Base-by-base conservation (phyloP, 768 basidiomycete genomes). In the Ramaria rubella region DNA sequence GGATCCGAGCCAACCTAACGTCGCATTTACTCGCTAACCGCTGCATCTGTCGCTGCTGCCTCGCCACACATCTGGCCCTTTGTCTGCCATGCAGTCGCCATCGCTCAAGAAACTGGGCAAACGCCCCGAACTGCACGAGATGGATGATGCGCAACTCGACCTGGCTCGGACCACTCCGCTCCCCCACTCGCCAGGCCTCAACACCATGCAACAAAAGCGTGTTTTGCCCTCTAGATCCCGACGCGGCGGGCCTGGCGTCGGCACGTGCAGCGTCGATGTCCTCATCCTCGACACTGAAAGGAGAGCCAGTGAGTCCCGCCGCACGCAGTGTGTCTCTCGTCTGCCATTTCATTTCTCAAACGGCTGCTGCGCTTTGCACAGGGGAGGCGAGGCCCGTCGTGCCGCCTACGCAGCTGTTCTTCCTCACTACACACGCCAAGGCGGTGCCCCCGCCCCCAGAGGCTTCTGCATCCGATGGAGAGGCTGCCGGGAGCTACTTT, bases 201-300 rank as follows among this genome's bases (percentile, higher is more conserved):
- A n/a, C 31, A 31, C 27, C 9, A 29, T 29, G 8, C 31, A 31
- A 12, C 84, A 83, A 70, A 87, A 86, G 72, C 85, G 91, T 68
- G 84, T 91, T 43, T 73, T 91, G 56, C 92, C 92, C 42, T 81
- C 88, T 69, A 81, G 92, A 63, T 80, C 86, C 55, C 78, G 89
- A 63, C 81, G 91, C 55, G 86, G 88, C 6, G 89, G 88, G 15
- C 85, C 87, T 27, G 89, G 88, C 33, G 81, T 89, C 50, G 89
- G 91, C 55, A 85, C 72, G 59, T 83, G 84, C 67, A 87, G 90
- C 67, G 77, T 85, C 17, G 92, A 94, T 73, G 63, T 82, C 54
- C 84, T 90, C 82, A 88, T 94, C 68, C 70, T 92, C 60, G 90
- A 93, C 62, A 86, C 85, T 60, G 78, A 86, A 64, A 82, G 82